These are phyloP conservation scores for Solanum bulbocastanum DNA, from an alignment of 257 asterid species.

Conservation along the genomic window DNA sequence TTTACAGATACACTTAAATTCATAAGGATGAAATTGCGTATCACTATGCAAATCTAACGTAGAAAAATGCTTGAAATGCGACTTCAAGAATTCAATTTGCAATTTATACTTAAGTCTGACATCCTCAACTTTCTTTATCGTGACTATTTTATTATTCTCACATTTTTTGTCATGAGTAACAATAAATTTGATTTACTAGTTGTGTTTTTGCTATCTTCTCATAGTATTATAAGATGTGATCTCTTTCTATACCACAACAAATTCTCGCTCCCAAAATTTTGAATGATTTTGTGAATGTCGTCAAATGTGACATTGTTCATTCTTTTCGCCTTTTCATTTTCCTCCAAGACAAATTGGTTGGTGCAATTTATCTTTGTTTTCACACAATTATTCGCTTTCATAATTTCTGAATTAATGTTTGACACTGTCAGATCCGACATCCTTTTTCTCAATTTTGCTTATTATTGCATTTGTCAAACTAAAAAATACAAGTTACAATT, in stretches of 20 bases:
- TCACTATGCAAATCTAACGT: no score
- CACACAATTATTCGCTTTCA: no score
- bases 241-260: background rate
- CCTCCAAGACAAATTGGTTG: no score
- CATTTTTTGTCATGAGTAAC: background rate
- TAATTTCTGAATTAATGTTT: background rate
- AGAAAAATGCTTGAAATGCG: no score
- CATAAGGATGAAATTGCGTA: background rate
- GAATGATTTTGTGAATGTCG: no score
- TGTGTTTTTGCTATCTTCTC: background rate
- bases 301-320: background rate
- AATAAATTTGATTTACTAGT: background rate
- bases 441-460: background rate
- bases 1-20: no score
- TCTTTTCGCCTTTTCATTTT: background rate
- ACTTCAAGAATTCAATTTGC: background rate
- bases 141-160: background rate
- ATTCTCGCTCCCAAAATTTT: background rate
- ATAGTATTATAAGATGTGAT: no score
- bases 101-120: no score
- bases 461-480: background rate
- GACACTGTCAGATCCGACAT: rapidly evolving
- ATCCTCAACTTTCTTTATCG: background rate
- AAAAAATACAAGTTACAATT: background rate
- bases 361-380: no score